Evolutionary conservation across 805 yeast genomes (phyloP), one percentile per base, ranked within the genome.

Genomic region (Candida pseudoglaebosa): DNA sequence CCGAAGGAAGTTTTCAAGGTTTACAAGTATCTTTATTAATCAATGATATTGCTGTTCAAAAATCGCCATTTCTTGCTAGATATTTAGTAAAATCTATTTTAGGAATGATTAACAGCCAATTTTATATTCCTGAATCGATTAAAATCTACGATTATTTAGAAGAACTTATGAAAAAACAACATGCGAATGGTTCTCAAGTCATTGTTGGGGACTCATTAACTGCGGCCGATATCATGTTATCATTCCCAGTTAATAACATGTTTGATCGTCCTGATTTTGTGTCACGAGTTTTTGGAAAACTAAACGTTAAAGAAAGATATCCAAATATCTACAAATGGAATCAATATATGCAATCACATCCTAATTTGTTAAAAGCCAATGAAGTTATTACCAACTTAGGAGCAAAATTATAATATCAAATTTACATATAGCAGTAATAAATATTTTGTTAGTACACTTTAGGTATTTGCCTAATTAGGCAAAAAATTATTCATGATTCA

Each of bases 1-100:
- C 74, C n/a, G 91, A 84, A 56, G 84, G 80, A 1, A 70, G 84
- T 16, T 53, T 83, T 13, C 80, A 75, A 53, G 77, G 78, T 4
- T 58, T 66, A 6, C 53, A 75, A 38, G 62, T 67, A 22, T 44
- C 63, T 3, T 49, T 62, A 36, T 50, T 66, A 13, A 57, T 66
- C 19, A 49, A 54, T 21, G 18, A 37, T 14, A 34, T 51, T 18
- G 70, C 71, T 2, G 43, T 39, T 12, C 12, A 43, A 17, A 41
- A 32, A 19, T 60, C 67, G 3, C 71, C 70, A 7, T 59, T 47
- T 37, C 59, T 58, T 3, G 38, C 46, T 9, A 42, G 44, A 21
- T 44, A 39, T 24, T 41, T 65, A 19, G 62, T 56, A 15, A 44
- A 47, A 3, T 3, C n/a, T 3, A 44, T 66, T 12, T 42, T 51